Evolutionary conservation across 768 basidiomycete species (phyloP).

Genomic region (Butyriboletus loyo): DNA sequence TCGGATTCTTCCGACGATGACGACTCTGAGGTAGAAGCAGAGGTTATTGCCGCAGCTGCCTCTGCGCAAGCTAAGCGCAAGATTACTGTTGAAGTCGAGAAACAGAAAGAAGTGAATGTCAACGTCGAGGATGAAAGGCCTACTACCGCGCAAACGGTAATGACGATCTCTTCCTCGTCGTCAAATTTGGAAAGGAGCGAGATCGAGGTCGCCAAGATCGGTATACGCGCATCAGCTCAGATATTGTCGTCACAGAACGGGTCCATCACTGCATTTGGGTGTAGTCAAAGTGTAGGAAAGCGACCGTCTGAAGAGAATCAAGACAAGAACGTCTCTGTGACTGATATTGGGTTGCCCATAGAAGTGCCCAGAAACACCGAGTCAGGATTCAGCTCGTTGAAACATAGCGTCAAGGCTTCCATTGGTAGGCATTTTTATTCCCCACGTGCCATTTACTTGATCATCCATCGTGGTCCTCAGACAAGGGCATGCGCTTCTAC

Average conservation of each 20-base stretch:
- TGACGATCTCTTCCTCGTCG: constrained; percentile 17
- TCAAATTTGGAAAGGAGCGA: constrained; percentile 27
- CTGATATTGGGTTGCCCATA: constrained; percentile 25
- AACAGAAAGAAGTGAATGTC: not conserved
- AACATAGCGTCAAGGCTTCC: constrained; percentile 70
- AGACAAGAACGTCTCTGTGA: constrained; percentile 9
- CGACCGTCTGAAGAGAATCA: constrained; percentile 4
- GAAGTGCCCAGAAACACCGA: constrained; percentile 29
- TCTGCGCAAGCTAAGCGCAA: constrained; percentile 7
- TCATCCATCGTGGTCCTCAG: constrained; percentile 32
- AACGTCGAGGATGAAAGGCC: constrained; percentile 4
- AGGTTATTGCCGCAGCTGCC: constrained; percentile 22
- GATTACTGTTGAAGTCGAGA: not conserved
- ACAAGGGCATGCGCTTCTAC: constrained; percentile 65
- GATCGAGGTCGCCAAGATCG: constrained; percentile 31
- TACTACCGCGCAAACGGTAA: constrained; percentile 9
- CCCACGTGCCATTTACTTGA: not conserved
- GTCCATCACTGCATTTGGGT: constrained; percentile 17
- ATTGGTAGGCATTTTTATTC: constrained; percentile 50
- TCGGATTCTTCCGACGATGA: constrained; percentile 27
- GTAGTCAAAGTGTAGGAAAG: constrained; percentile 8
- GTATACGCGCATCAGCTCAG: constrained; percentile 28
- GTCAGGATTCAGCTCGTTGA: constrained; percentile 49
- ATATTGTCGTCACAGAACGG: constrained; percentile 24
- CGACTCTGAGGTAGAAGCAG: constrained; percentile 25